A percentile compares a stretch with the other conserved stretches of the same genome.
These are phyloP conservation scores for Chloromonas sp. DNA, from an alignment of 163 green algal species.

Conservation along the genomic window DNA sequence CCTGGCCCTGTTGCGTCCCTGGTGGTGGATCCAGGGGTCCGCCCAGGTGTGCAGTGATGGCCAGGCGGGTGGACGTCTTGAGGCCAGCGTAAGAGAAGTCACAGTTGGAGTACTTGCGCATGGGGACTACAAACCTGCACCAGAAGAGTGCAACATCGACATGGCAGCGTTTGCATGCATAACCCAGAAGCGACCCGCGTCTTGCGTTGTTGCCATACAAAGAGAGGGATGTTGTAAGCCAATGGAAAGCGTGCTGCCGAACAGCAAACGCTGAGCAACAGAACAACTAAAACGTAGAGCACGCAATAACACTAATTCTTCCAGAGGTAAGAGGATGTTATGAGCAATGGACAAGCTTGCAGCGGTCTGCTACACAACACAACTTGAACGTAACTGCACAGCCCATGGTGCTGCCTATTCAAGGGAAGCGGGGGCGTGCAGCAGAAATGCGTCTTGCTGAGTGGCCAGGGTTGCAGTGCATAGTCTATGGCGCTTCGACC, in stretches of 20 bases:
- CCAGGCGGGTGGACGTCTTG: conserved; percentile 84
- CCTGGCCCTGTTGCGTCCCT: too few species aligned
- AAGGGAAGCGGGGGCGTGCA: too few species aligned
- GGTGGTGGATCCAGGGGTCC: too few species aligned
- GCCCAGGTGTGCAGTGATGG: conserved; percentile 30
- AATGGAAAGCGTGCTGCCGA: background rate
- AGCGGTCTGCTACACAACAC: too few species aligned
- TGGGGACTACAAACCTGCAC: conserved; percentile 65
- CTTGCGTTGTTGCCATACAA: background rate
- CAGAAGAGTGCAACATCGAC: background rate
- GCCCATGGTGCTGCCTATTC: too few species aligned
- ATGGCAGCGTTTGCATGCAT: background rate
- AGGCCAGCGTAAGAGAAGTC: conserved; percentile 95
- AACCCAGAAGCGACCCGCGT: background rate
- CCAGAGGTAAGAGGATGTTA: too few species aligned
- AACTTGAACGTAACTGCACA: too few species aligned
- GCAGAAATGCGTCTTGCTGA: too few species aligned
- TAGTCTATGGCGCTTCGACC: too few species aligned
- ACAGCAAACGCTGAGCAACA: background rate
- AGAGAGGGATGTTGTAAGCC: background rate
- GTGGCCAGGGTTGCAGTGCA: too few species aligned
- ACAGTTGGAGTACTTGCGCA: conserved; percentile 68
- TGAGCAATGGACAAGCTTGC: too few species aligned
- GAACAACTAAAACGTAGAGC: background rate
- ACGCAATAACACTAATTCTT: too few species aligned